phyloP scores from a whole-genome alignment of 2,329 filamentous ascomycete species.

The Capronia coronata region DNA sequence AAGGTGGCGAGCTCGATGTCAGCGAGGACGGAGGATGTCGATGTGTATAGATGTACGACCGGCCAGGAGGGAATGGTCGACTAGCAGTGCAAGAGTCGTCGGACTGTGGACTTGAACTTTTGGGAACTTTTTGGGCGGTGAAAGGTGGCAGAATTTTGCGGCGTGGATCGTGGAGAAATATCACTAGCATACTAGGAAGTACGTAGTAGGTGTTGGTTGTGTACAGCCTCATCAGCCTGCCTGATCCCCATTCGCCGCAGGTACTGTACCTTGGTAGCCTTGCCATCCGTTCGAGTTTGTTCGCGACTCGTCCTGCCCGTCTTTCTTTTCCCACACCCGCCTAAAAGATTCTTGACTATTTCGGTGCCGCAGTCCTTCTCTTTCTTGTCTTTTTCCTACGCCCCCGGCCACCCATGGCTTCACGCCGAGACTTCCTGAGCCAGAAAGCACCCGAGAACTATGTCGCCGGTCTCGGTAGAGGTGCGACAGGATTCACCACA shows the following conservation, averaged over 20 bases:
- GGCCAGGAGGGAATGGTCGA: background rate
- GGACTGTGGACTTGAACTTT: too few relatives aligned
- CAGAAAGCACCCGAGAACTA: slow-evolving; percentile 82
- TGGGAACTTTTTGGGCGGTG: slow-evolving; percentile 12
- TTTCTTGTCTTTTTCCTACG: background rate
- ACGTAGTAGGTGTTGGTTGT: too few relatives aligned
- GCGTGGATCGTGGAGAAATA: background rate
- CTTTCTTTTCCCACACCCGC: too few relatives aligned
- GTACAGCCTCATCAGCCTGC: too few relatives aligned
- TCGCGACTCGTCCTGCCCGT: too few relatives aligned
- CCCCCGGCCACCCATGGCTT: slow-evolving; percentile 47
- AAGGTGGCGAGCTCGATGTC: too few relatives aligned
- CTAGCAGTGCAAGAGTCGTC: too few relatives aligned
- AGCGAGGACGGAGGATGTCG: background rate
- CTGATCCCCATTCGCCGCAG: too few relatives aligned
- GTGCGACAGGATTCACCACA: slow-evolving; percentile 96
- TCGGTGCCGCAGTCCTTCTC: too few relatives aligned
- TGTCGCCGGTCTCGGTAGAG: slow-evolving; percentile 92
- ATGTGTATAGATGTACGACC: background rate
- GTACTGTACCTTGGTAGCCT: background rate
- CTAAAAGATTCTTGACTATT: too few relatives aligned
- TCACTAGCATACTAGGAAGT: background rate
- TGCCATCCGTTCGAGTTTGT: background rate
- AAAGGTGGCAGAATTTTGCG: slow-evolving; percentile 13
- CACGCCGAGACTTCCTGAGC: slow-evolving; percentile 76